Percentiles rank a stretch among this genome's conserved stretches.
Evolutionary conservation across 768 basidiomycete species (phyloP).

Genomic region (Boletus speciosus): DNA sequence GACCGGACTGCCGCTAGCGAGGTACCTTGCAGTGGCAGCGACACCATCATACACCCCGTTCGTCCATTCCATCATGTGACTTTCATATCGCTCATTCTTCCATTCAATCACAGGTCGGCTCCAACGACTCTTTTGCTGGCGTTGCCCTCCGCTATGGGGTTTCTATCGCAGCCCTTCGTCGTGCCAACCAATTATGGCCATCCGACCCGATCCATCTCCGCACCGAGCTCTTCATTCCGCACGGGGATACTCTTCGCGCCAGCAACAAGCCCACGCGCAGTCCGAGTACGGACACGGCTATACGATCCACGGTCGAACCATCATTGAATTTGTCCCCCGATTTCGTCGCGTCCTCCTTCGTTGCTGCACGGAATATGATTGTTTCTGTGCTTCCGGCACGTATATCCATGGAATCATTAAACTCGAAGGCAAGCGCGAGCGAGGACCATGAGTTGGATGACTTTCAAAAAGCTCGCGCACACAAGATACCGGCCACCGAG

Average conservation of each 20-base stretch:
- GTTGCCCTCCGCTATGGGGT: slow-evolving; percentile 90
- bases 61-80: slow-evolving; percentile 1
- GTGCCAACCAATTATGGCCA: slow-evolving; percentile 90
- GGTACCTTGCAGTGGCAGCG: background rate
- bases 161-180: slow-evolving; percentile 74
- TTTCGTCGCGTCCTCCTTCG: slow-evolving; percentile 15
- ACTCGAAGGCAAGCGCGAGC: slow-evolving; percentile 24
- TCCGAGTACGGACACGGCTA: background rate
- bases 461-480: slow-evolving; percentile 1
- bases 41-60: slow-evolving; percentile 15
- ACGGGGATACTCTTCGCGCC: slow-evolving; percentile 4
- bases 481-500: background rate
- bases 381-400: slow-evolving; percentile 27
- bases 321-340: slow-evolving; percentile 4
- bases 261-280: slow-evolving; percentile 2
- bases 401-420: slow-evolving; percentile 29
- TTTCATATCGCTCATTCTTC: background rate
- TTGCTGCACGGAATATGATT: slow-evolving; percentile 20
- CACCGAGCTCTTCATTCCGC: slow-evolving; percentile 74
- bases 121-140: slow-evolving; percentile 78
- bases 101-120: slow-evolving; percentile 48
- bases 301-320: background rate
- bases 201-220: slow-evolving; percentile 91
- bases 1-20: background rate
- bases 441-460: slow-evolving; percentile 30